Conservation (phyloP, 345 rosid species). For the Pistacia vera region DNA sequence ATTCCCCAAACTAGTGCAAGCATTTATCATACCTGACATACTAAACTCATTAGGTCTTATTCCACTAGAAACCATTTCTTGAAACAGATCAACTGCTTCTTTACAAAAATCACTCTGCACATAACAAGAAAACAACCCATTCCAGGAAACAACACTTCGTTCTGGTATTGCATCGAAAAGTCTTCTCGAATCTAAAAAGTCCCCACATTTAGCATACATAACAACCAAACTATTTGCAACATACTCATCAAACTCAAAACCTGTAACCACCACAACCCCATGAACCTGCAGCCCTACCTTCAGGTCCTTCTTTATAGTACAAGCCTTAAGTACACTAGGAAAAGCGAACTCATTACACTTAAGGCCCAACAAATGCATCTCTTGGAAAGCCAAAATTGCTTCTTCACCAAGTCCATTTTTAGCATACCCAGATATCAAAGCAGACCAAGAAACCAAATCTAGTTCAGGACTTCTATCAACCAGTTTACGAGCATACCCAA, state of each 20-base stretch:
- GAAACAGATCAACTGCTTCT: slow-evolving; percentile 51
- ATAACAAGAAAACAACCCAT: slow-evolving; percentile 57
- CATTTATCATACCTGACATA: slow-evolving; percentile 56
- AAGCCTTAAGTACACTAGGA: slow-evolving; percentile 64
- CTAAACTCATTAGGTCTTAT: slow-evolving; percentile 62
- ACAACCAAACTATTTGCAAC: slow-evolving; percentile 61
- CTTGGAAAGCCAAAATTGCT: slow-evolving; percentile 39
- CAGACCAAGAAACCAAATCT: slow-evolving; percentile 63
- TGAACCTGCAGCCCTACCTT: slow-evolving; percentile 61
- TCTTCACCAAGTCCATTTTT: slow-evolving; percentile 48
- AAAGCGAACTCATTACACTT: slow-evolving; percentile 60
- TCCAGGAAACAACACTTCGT: slow-evolving; percentile 63
- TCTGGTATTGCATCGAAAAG: slow-evolving; percentile 47
- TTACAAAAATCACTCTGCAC: slow-evolving; percentile 40
- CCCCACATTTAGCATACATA: slow-evolving; percentile 60
- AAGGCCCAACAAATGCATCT: slow-evolving; percentile 52
- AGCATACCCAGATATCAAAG: slow-evolving; percentile 62
- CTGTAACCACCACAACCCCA: slow-evolving; percentile 50
- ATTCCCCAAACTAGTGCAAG: slow-evolving; percentile 54
- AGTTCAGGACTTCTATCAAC: slow-evolving; percentile 61
- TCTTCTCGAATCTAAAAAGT: slow-evolving; percentile 47
- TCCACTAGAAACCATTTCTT: slow-evolving; percentile 50
- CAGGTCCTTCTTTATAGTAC: slow-evolving; percentile 41
- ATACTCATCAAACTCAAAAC: slow-evolving; percentile 57
- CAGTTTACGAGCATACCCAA: slow-evolving; percentile 49